These are phyloP conservation scores for Scolecobasidium constrictum DNA, from an alignment of 2,329 filamentous ascomycete species.

Conservation along the genomic window DNA sequence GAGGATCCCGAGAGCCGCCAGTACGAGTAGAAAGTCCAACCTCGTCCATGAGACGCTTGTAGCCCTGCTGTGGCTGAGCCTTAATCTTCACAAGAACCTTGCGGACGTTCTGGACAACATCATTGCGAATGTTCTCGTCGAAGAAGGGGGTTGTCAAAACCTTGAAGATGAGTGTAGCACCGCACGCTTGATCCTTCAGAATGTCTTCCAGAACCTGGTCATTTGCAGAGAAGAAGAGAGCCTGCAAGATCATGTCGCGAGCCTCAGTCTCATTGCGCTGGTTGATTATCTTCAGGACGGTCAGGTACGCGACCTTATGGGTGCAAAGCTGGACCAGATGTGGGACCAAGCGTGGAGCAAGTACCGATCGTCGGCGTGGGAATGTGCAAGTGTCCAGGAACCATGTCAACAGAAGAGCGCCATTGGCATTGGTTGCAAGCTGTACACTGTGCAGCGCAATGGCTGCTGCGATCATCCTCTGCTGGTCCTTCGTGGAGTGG, in stretches of 20 bases:
- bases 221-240: conserved; percentile 82
- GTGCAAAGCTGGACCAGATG: conserved; percentile 93
- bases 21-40: conserved; percentile 66
- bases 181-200: conserved; percentile 79
- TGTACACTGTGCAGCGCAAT: conserved; percentile 97
- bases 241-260: conserved; percentile 77
- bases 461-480: conserved; percentile 83
- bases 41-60: conserved; percentile 98
- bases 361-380: conserved; percentile 77
- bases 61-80: conserved; percentile 86
- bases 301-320: conserved; percentile 96
- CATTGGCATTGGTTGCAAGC: conserved; percentile 91
- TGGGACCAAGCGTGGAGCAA: conserved; percentile 84
- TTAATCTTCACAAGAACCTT: conserved; percentile 82
- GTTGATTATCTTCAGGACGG: conserved; percentile 96
- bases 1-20: conserved; percentile 20
- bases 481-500: conserved; percentile 88
- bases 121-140: conserved; percentile 76
- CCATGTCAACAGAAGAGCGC: conserved; percentile 89
- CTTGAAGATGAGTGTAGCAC: conserved; percentile 96
- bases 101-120: conserved; percentile 87
- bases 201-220: conserved; percentile 85
- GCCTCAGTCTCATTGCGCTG: conserved; percentile 92
- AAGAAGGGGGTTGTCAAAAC: conserved; percentile 96
- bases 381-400: conserved; percentile 97